phyloP scores from a whole-genome alignment of 768 basidiomycete species.

The Termitomyces sp. region DNA sequence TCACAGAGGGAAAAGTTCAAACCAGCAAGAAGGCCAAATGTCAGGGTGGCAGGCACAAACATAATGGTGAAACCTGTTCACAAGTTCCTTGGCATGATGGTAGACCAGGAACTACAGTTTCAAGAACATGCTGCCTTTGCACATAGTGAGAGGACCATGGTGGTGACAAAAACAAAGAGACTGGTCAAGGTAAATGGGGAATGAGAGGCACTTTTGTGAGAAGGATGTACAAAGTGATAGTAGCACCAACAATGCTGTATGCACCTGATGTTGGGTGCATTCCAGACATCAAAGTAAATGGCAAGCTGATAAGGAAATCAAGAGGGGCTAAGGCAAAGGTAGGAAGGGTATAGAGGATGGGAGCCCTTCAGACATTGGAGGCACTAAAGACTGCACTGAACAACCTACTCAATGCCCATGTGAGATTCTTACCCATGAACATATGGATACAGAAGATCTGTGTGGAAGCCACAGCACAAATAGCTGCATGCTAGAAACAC shows the following conservation, averaged over 20 bases:
- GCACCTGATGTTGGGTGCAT: not conserved
- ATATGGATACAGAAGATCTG: conserved; percentile 5
- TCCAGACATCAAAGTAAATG: not conserved
- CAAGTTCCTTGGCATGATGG: not conserved
- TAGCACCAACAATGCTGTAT: not conserved
- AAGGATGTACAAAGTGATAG: not conserved
- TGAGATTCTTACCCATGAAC: conserved; percentile 9
- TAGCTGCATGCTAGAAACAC: conserved; percentile 7
- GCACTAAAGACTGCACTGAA: not conserved
- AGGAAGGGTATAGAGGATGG: not conserved
- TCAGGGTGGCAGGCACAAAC: too few relatives aligned
- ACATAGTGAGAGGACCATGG: not conserved
- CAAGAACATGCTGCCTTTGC: not conserved
- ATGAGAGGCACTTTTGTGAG: not conserved
- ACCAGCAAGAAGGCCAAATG: too few relatives aligned
- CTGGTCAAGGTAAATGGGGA: not conserved
- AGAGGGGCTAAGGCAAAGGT: not conserved
- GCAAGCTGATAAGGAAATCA: not conserved
- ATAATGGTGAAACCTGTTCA: not conserved
- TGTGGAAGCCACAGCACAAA: not conserved
- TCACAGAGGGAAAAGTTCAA: too few relatives aligned
- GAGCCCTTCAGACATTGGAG: conserved; percentile 7
- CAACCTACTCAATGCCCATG: conserved; percentile 6
- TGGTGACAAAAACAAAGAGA: not conserved
- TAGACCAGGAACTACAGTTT: not conserved